Conservation (phyloP, 1,284 basidiomycete genomes). For the Ceratobasidium sp. region DNA sequence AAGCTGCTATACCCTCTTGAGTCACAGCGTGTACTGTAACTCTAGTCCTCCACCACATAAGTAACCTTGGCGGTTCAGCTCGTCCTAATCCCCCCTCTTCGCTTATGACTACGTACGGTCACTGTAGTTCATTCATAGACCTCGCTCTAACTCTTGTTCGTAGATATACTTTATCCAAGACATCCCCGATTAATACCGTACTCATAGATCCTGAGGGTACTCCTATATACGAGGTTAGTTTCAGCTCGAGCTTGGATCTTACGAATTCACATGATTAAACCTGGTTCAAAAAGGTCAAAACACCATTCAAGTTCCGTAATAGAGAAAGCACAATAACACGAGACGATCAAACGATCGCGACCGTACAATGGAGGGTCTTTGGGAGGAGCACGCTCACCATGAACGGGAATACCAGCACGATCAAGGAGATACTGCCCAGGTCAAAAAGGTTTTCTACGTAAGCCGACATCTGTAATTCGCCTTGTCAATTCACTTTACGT, state of each 20-base stretch:
- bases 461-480: not conserved
- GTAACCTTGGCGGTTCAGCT: too few relatives aligned
- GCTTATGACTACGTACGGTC: too few relatives aligned
- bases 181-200: not conserved
- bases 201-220: not conserved
- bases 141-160: not conserved
- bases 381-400: slow-evolving; percentile 13
- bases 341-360: not conserved
- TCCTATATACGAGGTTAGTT: not conserved
- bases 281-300: not conserved
- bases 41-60: too few relatives aligned
- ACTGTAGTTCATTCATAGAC: too few relatives aligned
- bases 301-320: not conserved
- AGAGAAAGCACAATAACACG: not conserved
- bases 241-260: not conserved
- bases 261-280: not conserved
- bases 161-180: slow-evolving; percentile 10
- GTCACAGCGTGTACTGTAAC: too few relatives aligned
- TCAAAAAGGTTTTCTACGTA: slow-evolving; percentile 8
- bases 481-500: too few relatives aligned
- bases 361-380: slow-evolving; percentile 11
- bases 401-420: not conserved
- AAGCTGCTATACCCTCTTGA: too few relatives aligned
- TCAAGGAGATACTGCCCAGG: not conserved
- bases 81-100: too few relatives aligned